These are phyloP conservation scores for Septoria petroselini DNA, from an alignment of 2,329 filamentous ascomycete genomes.

Conservation along the genomic window DNA sequence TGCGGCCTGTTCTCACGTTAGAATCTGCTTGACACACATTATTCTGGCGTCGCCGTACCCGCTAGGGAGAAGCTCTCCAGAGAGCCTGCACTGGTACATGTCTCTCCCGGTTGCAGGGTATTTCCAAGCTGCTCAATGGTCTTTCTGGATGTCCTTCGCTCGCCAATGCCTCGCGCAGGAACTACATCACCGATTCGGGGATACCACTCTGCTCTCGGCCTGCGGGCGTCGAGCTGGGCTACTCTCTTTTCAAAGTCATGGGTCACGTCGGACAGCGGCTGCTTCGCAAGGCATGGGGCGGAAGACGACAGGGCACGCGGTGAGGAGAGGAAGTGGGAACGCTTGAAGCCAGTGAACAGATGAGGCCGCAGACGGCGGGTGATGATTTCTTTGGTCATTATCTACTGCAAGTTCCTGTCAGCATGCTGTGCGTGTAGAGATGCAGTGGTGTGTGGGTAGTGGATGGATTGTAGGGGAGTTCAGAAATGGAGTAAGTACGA, in stretches of 20 bases:
- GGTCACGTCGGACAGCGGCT: slow-evolving; percentile 23
- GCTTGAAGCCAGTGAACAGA: slow-evolving; percentile 42
- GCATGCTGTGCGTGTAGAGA: neutral
- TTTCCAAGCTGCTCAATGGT: slow-evolving; percentile 1
- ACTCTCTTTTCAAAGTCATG: slow-evolving; percentile 52
- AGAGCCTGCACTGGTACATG: slow-evolving; percentile 1
- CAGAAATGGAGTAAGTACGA: slow-evolving; percentile 34
- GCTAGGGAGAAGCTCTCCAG: neutral
- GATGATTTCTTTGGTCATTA: slow-evolving; percentile 45
- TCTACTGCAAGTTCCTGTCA: slow-evolving; percentile 24
- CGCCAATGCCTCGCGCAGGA: neutral
- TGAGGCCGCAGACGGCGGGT: slow-evolving; percentile 53
- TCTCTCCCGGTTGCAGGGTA: slow-evolving; percentile 15
- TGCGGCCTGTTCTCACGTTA: slow-evolving; percentile 57
- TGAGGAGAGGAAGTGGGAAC: slow-evolving; percentile 15
- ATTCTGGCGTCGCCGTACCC: slow-evolving; percentile 1
- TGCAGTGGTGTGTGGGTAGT: neutral
- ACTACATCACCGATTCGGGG: slow-evolving; percentile 46
- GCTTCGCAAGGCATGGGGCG: slow-evolving; percentile 1
- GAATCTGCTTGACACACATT: neutral
- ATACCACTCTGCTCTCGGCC: slow-evolving; percentile 54
- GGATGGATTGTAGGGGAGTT: slow-evolving; percentile 40
- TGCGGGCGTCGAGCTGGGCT: slow-evolving; percentile 51
- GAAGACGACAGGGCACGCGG: slow-evolving; percentile 49
- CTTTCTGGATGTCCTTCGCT: slow-evolving; percentile 6